Evolutionary conservation across 805 yeast genomes (phyloP).

Genomic region (Millerozyma miso): DNA sequence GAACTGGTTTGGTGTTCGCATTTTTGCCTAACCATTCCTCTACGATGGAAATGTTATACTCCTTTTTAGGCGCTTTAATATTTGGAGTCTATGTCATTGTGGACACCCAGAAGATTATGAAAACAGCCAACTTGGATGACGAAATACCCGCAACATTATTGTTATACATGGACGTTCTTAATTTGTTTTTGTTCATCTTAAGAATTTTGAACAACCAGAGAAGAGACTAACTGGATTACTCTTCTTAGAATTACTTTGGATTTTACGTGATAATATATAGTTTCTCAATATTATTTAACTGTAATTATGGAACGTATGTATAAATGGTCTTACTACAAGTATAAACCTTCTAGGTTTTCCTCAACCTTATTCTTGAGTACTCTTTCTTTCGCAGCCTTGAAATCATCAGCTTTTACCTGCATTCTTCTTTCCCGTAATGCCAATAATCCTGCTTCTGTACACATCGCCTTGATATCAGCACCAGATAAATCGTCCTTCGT

Average conservation of each 20-base stretch:
- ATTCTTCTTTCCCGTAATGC: constrained; percentile 95
- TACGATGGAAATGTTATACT: constrained; percentile 61
- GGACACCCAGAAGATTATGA: constrained; percentile 79
- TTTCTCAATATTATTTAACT: too few relatives aligned
- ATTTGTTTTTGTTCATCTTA: constrained; percentile 72
- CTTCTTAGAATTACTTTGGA: background rate
- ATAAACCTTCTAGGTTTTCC: constrained; percentile 91
- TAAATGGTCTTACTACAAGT: constrained; percentile 43
- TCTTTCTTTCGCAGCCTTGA: constrained; percentile 89
- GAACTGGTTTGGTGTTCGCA: constrained; percentile 65
- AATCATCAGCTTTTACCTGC: constrained; percentile 94
- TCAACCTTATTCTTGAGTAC: constrained; percentile 95
- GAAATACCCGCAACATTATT: constrained; percentile 77
- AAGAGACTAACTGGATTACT: constrained; percentile 8
- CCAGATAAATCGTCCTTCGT: constrained; percentile 94
- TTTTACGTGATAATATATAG: too few relatives aligned
- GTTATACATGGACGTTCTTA: constrained; percentile 77
- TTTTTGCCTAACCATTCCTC: constrained; percentile 50
- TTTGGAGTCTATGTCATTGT: constrained; percentile 70
- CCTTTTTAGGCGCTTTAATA: constrained; percentile 68
- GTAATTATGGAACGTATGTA: background rate
- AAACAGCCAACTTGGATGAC: constrained; percentile 74
- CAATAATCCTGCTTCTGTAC: constrained; percentile 94
- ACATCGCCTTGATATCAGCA: constrained; percentile 95
- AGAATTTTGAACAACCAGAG: constrained; percentile 46